Evolutionary conservation across 169 alveolate genomes (phyloP), one percentile per base, ranked within the genome.

Genomic region (Prorocentrum cordatum): DNA sequence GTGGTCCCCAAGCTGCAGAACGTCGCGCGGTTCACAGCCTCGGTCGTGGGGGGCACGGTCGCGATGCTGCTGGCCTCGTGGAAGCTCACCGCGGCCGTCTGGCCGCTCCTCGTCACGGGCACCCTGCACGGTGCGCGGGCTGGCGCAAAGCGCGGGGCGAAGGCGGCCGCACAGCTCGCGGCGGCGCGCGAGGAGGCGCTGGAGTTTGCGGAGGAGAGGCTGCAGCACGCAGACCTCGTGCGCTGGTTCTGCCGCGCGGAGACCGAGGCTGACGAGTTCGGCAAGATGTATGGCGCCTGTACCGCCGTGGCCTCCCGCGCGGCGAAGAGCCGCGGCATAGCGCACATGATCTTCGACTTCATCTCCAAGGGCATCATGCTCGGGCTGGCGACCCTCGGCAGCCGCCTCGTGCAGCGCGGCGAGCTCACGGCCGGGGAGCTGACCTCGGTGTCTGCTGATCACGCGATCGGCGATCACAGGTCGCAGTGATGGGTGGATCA

Each of bases 141-240:
- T 12, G 86, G 86, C 0, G 86, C 86, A 38, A 75, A 75, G 72
- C 58, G 86, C n/a, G 47, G 72, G 14, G 59, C 35, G 71, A 75
- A 54, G 47, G 47, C 86, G 27, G 86, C 86, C 7, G 22, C n/a
- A 4, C 27, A 10, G 70, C 58, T 47, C 70, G 85, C 85, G 6
- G 33, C 6, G 26, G 58, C 24, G 7, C 35, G 86, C 32, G 86
- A 75, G 59, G 86, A 75, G 31, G 86, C 86, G 16, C 33, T 58
- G 61, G 42, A 35, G 39, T 75, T 75, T n/a, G 86, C 86, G 24
- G 86, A 75, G 86, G 84, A 75, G 86, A 70, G 86, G n/a, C 36
- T 75, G 61, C 86, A 75, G 39, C 86, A 75, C 59, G 27, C 67
- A 31, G 72, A 75, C 45, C 58, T 75, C 22, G 61, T 75, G 22